Evolutionary conservation across 1,139 yeast genomes (phyloP).

Genomic region (Magnusiomyces sp.): DNA sequence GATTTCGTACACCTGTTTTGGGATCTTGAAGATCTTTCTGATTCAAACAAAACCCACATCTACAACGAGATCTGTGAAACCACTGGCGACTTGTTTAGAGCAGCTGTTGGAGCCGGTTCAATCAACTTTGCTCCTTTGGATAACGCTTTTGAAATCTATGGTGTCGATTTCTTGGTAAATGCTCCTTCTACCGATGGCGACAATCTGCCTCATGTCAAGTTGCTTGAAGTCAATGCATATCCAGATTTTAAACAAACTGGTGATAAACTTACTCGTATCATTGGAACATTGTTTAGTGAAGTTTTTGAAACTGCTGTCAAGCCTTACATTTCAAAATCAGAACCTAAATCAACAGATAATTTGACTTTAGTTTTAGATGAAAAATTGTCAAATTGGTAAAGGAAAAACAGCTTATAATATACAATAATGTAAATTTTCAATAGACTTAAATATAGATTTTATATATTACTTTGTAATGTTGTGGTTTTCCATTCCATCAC

Average conservation of each 20-base stretch:
- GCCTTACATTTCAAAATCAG: constrained; percentile 22
- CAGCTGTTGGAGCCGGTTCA: constrained; percentile 72
- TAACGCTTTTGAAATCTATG: constrained; percentile 81
- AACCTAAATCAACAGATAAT: constrained; percentile 14
- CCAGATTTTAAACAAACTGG: constrained; percentile 98
- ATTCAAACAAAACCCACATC: constrained; percentile 36
- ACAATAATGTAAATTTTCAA: not conserved
- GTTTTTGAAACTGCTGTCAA: constrained; percentile 22
- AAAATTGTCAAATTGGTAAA: constrained; percentile 25
- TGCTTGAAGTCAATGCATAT: constrained; percentile 83
- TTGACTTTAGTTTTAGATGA: constrained; percentile 37
- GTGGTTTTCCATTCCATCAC: constrained; percentile 9
- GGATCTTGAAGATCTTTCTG: constrained; percentile 42
- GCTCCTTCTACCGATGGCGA: no score
- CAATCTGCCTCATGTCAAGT: constrained; percentile 44
- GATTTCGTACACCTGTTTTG: constrained; percentile 61
- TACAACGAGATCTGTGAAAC: constrained; percentile 50
- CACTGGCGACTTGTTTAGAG: constrained; percentile 66
- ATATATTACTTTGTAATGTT: not conserved
- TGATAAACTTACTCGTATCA: constrained; percentile 49
- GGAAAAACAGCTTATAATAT: not conserved
- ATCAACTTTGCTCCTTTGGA: constrained; percentile 81
- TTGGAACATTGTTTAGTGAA: constrained; percentile 25
- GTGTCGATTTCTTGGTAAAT: constrained; percentile 80
- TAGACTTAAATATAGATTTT: no score